A percentile compares a stretch with the other conserved stretches of the same genome.
Conservation (phyloP, 805 yeast genomes). For the Hanseniaspora osmophila region DNA sequence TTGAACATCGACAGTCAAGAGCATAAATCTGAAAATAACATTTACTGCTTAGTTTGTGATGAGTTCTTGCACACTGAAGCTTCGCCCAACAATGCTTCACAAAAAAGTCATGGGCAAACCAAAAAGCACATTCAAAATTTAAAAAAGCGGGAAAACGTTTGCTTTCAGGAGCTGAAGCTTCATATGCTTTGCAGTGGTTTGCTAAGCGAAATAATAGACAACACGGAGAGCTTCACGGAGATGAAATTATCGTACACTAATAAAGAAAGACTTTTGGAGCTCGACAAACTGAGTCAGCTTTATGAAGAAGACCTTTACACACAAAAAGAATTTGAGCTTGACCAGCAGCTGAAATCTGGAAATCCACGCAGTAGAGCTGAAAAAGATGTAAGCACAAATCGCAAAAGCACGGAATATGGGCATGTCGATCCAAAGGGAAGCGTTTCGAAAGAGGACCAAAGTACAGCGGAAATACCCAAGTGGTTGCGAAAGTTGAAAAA, state of each 20-base stretch:
- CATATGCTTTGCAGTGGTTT: conserved; percentile 22
- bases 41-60: conserved; percentile 52
- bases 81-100: conserved; percentile 30
- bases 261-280: conserved; percentile 48
- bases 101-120: conserved; percentile 48
- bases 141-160: conserved; percentile 27
- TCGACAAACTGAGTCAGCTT: conserved; percentile 27
- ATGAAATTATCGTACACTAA: conserved; percentile 56
- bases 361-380: conserved; percentile 2
- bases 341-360: neutral
- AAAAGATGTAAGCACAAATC: conserved; percentile 25
- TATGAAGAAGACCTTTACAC: conserved; percentile 25
- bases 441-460: conserved; percentile 47
- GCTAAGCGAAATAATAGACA: conserved; percentile 28
- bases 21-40: conserved; percentile 13
- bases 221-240: conserved; percentile 48
- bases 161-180: conserved; percentile 28
- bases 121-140: conserved; percentile 42
- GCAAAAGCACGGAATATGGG: conserved; percentile 12
- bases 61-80: conserved; percentile 47
- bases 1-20: conserved; percentile 5
- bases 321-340: conserved; percentile 15
- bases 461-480: conserved; percentile 58
- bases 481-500: conserved; percentile 92
- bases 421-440: conserved; percentile 6